phyloP scores from a whole-genome alignment of 164 flowering plant genomes.

The Stephania yunnanensis region DNA sequence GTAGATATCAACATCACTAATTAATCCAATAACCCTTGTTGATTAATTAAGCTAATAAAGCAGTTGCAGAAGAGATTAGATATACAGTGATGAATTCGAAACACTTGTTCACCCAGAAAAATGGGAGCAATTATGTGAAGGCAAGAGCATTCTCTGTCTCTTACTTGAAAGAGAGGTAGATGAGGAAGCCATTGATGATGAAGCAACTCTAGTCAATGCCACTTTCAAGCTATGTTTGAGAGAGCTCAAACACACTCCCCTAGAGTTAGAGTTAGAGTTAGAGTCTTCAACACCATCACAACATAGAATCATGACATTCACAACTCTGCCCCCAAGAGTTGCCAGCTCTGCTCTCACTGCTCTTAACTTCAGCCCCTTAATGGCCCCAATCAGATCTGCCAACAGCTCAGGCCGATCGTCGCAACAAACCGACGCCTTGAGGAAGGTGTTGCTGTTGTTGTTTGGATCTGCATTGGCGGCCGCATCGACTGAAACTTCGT shows the following conservation, averaged over 20 bases:
- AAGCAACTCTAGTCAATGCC: constrained; percentile 35
- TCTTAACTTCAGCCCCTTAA: constrained; percentile 44
- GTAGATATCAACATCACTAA: not conserved
- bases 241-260: constrained; percentile 14
- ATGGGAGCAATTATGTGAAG: constrained; percentile 17
- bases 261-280: no score
- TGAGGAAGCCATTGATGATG: constrained; percentile 21
- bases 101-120: not conserved
- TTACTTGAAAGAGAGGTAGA: constrained; percentile 32
- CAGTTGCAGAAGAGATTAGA: not conserved
- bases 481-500: constrained; percentile 47
- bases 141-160: constrained; percentile 48
- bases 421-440: constrained; percentile 69
- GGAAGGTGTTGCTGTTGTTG: constrained; percentile 17
- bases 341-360: constrained; percentile 56
- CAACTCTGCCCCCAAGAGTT: constrained; percentile 53
- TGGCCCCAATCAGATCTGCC: constrained; percentile 43
- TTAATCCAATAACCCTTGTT: not conserved
- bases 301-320: constrained; percentile 38
- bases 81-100: not conserved
- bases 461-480: constrained; percentile 13
- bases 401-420: constrained; percentile 70
- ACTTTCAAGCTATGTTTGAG: constrained; percentile 36
- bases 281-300: constrained; percentile 12
- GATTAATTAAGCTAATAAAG: no score